phyloP scores from a whole-genome alignment of 306 rosid species.

The Gleditsia sinensis region DNA sequence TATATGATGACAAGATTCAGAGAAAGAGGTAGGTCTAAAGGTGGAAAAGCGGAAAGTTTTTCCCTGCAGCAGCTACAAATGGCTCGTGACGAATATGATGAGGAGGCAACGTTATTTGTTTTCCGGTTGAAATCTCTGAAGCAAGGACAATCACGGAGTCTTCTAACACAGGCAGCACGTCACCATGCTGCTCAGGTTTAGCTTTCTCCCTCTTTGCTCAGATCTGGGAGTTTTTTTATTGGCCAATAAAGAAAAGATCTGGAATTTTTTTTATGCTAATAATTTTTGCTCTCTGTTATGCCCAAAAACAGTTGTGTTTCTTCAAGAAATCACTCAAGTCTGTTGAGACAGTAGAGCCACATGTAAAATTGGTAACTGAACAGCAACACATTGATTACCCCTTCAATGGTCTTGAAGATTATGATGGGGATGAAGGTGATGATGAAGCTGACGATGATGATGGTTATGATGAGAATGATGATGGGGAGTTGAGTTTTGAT shows the following conservation, averaged over 20 bases:
- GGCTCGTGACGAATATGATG: conserved; percentile 90
- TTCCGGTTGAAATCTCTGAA: conserved; percentile 92
- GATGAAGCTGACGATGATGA: conserved; percentile 50
- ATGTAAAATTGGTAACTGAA: conserved; percentile 75
- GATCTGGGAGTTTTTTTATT: conserved; percentile 1
- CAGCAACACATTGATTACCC: conserved; percentile 91
- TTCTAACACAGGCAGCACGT: conserved; percentile 97
- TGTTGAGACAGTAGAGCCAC: conserved; percentile 86
- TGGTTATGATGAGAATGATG: conserved; percentile 59
- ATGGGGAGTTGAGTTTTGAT: conserved; percentile 90
- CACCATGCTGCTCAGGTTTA: conserved; percentile 98
- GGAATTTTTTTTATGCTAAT: too few species aligned
- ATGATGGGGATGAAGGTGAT: conserved; percentile 54
- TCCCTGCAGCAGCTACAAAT: conserved; percentile 70
- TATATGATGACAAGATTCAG: conserved; percentile 66
- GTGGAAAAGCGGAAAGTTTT: conserved; percentile 71
- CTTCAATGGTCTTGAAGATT: conserved; percentile 80
- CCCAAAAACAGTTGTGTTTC: conserved; percentile 69
- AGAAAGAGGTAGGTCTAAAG: conserved; percentile 80
- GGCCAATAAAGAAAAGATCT: too few species aligned
- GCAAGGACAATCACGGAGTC: conserved; percentile 95
- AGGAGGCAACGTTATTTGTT: conserved; percentile 87
- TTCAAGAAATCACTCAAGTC: conserved; percentile 81
- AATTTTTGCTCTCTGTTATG: conserved; percentile 29
- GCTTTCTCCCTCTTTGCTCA: conserved; percentile 16